Evolutionary conservation across 768 basidiomycete genomes (phyloP).

Genomic region (Boletus rubescentipes): DNA sequence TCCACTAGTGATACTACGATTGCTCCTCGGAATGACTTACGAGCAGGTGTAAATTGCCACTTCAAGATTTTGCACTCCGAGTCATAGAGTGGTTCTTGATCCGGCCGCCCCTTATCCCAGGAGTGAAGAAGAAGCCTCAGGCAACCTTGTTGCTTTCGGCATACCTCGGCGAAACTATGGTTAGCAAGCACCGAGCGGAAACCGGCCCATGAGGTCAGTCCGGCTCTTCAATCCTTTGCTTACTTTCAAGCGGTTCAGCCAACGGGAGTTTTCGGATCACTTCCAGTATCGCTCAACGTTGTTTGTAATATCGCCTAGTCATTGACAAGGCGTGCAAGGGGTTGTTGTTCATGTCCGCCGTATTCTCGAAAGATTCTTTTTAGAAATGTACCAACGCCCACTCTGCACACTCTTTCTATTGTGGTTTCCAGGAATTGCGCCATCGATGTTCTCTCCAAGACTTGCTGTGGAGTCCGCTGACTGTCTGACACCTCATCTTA

Average conservation of each 20-base stretch:
- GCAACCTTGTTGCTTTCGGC: slow-evolving; percentile 3
- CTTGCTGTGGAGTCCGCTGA: slow-evolving; percentile 15
- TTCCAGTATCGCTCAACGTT: slow-evolving; percentile 12
- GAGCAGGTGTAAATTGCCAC: background rate
- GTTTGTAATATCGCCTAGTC: slow-evolving; percentile 28
- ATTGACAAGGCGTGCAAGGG: slow-evolving; percentile 15
- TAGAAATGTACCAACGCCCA: slow-evolving; percentile 16
- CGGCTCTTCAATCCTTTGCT: background rate
- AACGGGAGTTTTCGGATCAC: slow-evolving; percentile 19
- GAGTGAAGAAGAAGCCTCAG: slow-evolving; percentile 1
- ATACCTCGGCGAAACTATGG: slow-evolving; percentile 9
- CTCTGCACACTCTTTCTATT: slow-evolving; percentile 22
- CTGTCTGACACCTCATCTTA: slow-evolving; percentile 3
- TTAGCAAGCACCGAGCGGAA: slow-evolving; percentile 4
- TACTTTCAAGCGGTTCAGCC: background rate
- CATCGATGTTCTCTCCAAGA: slow-evolving; percentile 11
- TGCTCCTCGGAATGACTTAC: background rate
- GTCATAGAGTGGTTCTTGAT: slow-evolving; percentile 11
- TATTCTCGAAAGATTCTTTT: slow-evolving; percentile 22
- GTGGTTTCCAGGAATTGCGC: slow-evolving; percentile 18
- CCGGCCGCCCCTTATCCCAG: slow-evolving; percentile 13
- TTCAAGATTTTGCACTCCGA: background rate
- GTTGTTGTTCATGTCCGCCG: slow-evolving; percentile 30
- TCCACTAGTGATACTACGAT: background rate
- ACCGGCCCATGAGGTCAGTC: background rate